These are phyloP conservation scores for Daucus carota DNA, from an alignment of 129 eudicot genomes.

Conservation along the genomic window DNA sequence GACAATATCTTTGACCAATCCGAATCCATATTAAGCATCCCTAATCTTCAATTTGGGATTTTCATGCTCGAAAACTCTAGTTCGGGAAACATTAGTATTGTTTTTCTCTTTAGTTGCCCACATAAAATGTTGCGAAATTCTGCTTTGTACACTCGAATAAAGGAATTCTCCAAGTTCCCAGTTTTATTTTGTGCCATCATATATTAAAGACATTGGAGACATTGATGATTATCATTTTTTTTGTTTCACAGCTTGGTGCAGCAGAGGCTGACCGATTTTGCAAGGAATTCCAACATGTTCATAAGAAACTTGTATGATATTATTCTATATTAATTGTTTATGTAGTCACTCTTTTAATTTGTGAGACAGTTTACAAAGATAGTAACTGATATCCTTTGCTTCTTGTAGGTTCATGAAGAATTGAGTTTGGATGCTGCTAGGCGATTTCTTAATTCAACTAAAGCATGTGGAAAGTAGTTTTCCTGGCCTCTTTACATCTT, in stretches of 20 bases:
- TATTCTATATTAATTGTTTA: neutral
- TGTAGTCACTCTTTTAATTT: neutral
- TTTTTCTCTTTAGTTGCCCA: neutral
- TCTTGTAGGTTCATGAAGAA: constrained; percentile 70
- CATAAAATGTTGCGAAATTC: neutral
- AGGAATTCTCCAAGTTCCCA: neutral
- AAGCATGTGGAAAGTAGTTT: constrained; percentile 18
- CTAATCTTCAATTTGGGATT: neutral
- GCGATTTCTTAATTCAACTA: constrained; percentile 40
- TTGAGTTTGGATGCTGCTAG: constrained; percentile 55
- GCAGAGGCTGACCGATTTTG: constrained; percentile 73
- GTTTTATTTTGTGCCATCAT: no score
- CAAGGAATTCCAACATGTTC: constrained; percentile 65
- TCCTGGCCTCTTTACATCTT: no score
- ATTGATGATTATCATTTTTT: neutral
- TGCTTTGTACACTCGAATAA: neutral
- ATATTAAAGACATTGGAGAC: no score
- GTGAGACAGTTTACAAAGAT: neutral
- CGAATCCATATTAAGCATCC: neutral
- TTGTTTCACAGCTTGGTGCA: constrained; percentile 44
- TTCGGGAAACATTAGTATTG: neutral
- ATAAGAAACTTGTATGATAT: constrained; percentile 59
- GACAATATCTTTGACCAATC: no score
- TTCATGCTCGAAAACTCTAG: neutral
- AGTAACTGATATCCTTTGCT: neutral